Evolutionary conservation across 1,139 yeast species (phyloP).

Genomic region (Diutina ranongensis): DNA sequence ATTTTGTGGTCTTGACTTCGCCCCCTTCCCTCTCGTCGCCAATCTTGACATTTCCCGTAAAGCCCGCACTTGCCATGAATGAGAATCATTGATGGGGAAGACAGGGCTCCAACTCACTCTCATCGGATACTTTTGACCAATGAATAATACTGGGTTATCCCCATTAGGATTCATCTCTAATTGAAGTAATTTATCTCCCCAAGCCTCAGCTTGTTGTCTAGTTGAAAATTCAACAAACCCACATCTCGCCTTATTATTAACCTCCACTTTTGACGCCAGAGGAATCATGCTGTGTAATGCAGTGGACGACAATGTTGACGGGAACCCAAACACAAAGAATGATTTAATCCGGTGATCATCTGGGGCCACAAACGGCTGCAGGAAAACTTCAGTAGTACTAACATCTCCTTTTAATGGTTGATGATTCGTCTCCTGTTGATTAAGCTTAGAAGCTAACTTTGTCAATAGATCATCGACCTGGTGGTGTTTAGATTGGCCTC

Average conservation of each 20-base stretch:
- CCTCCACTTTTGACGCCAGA: slow-evolving; percentile 32
- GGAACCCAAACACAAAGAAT: slow-evolving; percentile 65
- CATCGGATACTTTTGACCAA: slow-evolving; percentile 28
- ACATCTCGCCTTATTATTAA: slow-evolving; percentile 53
- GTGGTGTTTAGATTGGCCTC: slow-evolving; percentile 12
- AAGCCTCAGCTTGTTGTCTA: slow-evolving; percentile 41
- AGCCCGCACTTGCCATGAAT: neutral
- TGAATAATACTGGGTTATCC: slow-evolving; percentile 19
- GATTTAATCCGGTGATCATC: slow-evolving; percentile 34
- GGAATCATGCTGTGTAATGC: slow-evolving; percentile 35
- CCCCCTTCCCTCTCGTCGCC: neutral
- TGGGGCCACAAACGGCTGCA: slow-evolving; percentile 30
- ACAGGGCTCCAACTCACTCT: slow-evolving; percentile 53
- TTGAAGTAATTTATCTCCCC: slow-evolving; percentile 27
- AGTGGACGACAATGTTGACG: slow-evolving; percentile 55
- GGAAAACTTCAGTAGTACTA: neutral
- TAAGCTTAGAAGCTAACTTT: slow-evolving; percentile 26
- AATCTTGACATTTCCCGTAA: neutral
- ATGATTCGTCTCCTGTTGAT: slow-evolving; percentile 11
- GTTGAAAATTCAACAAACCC: slow-evolving; percentile 49
- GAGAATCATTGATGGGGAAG: neutral
- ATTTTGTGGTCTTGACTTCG: neutral
- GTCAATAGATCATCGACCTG: slow-evolving; percentile 19
- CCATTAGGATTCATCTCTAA: slow-evolving; percentile 20
- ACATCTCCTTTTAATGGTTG: neutral